A percentile compares a stretch with the other conserved stretches of the same genome.
These are phyloP conservation scores for Russula sp. DNA, from an alignment of 768 basidiomycete species.

Conservation along the genomic window DNA sequence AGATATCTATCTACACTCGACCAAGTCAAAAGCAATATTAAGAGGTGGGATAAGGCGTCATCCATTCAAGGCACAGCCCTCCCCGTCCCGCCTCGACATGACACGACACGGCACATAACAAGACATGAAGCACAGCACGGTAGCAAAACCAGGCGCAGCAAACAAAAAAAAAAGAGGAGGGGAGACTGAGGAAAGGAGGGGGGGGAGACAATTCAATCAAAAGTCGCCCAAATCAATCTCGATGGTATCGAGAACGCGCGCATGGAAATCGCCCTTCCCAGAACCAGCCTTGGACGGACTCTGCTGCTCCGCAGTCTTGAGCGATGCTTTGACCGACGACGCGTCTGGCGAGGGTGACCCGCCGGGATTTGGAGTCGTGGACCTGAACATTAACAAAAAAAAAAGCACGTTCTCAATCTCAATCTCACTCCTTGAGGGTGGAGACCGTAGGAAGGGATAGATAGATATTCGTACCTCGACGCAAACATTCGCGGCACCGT, in stretches of 20 bases:
- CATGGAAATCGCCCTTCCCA: slow-evolving; percentile 44
- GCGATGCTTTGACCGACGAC: slow-evolving; percentile 32
- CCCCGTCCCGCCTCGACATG: not conserved
- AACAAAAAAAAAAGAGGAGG: too few species aligned
- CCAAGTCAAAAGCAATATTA: not conserved
- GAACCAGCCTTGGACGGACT: slow-evolving; percentile 25
- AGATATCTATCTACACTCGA: slow-evolving; percentile 5
- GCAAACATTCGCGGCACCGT: slow-evolving; percentile 52
- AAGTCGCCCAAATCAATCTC: slow-evolving; percentile 79
- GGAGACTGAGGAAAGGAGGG: too few species aligned
- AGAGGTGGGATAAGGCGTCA: not conserved
- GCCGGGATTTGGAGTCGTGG: slow-evolving; percentile 35
- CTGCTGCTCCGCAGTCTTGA: slow-evolving; percentile 17
- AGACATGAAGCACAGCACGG: not conserved
- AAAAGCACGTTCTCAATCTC: not conserved
- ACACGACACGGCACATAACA: not conserved
- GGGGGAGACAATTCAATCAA: slow-evolving; percentile 26
- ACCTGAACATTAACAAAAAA: slow-evolving; percentile 28
- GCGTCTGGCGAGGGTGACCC: slow-evolving; percentile 24
- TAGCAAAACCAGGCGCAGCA: not conserved
- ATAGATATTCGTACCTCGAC: slow-evolving; percentile 48
- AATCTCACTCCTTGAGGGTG: not conserved
- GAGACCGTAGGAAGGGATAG: not conserved
- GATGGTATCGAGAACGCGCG: slow-evolving; percentile 53
- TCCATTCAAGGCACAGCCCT: not conserved